These are phyloP conservation scores for Scheffersomyces quercinus DNA, from an alignment of 1,139 yeast genomes.

Conservation along the genomic window DNA sequence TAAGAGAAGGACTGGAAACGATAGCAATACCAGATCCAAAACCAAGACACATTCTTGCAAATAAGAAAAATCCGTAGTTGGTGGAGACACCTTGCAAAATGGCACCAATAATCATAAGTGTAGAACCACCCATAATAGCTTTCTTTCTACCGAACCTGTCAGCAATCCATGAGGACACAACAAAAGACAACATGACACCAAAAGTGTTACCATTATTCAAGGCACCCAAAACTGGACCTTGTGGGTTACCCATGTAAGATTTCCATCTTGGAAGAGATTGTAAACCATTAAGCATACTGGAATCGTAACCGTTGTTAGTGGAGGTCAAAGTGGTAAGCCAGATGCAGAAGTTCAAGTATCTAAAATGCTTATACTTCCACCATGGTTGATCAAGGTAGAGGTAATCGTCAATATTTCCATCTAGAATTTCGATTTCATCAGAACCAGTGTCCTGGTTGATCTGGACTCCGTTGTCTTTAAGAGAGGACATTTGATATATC, in stretches of 20 bases:
- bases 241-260: slow-evolving; percentile 18
- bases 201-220: slow-evolving; percentile 22
- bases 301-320: slow-evolving; percentile 23
- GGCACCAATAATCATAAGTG: slow-evolving; percentile 14
- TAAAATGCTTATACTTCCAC: slow-evolving; percentile 11
- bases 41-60: slow-evolving; percentile 42
- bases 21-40: slow-evolving; percentile 38
- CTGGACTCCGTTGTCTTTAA: background rate
- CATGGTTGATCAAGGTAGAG: slow-evolving; percentile 5
- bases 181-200: slow-evolving; percentile 24
- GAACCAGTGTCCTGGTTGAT: background rate
- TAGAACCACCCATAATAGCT: slow-evolving; percentile 12
- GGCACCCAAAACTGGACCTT: slow-evolving; percentile 20
- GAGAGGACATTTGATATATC: background rate
- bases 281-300: slow-evolving; percentile 24
- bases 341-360: slow-evolving; percentile 12
- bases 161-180: slow-evolving; percentile 32
- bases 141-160: slow-evolving; percentile 49
- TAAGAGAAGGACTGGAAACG: slow-evolving; percentile 42
- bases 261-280: slow-evolving; percentile 19
- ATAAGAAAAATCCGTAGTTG: slow-evolving; percentile 34
- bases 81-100: slow-evolving; percentile 43
- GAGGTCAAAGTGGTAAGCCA: slow-evolving; percentile 21
- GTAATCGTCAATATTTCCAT: background rate
- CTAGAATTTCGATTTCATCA: background rate